These are phyloP conservation scores for Gliomastix tumulicola DNA, from an alignment of 2,329 filamentous ascomycete species.

Conservation along the genomic window DNA sequence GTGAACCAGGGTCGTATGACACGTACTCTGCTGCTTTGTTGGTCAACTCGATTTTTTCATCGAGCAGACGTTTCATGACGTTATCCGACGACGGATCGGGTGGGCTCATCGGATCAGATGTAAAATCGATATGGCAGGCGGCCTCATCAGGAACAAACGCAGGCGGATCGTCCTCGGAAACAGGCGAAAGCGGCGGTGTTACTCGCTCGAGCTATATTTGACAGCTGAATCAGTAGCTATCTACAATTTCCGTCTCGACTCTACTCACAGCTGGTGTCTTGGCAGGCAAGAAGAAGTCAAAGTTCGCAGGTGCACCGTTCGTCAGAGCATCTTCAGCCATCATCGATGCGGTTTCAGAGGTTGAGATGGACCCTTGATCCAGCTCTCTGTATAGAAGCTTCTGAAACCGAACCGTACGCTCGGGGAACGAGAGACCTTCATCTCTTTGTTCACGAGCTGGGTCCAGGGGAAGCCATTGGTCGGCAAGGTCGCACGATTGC, in stretches of 20 bases:
- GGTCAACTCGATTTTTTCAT: slow-evolving; percentile 3
- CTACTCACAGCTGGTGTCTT: too few species aligned
- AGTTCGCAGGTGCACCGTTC: not conserved
- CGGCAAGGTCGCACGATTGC: slow-evolving; percentile 10
- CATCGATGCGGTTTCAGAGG: not conserved
- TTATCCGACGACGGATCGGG: too few species aligned
- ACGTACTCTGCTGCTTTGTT: too few species aligned
- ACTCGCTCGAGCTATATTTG: too few species aligned
- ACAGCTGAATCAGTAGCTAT: too few species aligned
- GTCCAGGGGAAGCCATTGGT: slow-evolving; percentile 21
- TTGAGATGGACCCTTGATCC: slow-evolving; percentile 11
- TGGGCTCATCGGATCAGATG: slow-evolving; percentile 21
- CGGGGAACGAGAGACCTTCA: slow-evolving; percentile 17
- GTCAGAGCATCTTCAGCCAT: not conserved
- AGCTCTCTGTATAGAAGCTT: slow-evolving; percentile 15
- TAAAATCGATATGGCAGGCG: slow-evolving; percentile 15
- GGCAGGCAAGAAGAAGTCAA: too few species aligned
- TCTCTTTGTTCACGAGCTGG: slow-evolving; percentile 13
- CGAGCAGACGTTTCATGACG: slow-evolving; percentile 5
- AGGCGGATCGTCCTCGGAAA: slow-evolving; percentile 7
- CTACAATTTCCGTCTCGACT: too few species aligned
- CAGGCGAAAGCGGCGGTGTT: slow-evolving; percentile 19
- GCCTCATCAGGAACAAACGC: slow-evolving; percentile 12
- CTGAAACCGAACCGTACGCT: slow-evolving; percentile 10
- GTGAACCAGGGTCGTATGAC: too few species aligned